Conservation (phyloP, 169 alveolate species). For the Eimeria tenella region DNA sequence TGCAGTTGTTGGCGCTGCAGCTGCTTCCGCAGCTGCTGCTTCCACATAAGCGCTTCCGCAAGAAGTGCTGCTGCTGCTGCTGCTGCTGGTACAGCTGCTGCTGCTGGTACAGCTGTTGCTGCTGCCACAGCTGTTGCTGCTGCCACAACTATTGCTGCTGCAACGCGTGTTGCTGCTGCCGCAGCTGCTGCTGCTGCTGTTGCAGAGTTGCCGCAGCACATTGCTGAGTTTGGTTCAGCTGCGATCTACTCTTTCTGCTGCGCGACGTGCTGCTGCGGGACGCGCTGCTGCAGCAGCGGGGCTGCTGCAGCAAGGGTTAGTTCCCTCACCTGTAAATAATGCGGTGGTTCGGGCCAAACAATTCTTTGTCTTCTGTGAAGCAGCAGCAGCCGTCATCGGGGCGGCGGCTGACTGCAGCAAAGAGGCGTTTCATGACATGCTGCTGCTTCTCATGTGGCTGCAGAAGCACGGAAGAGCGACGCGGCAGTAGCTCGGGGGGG, state of each 20-base stretch:
- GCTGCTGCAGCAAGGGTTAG: background rate
- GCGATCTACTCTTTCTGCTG: background rate
- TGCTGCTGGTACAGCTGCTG: background rate
- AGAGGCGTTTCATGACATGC: conserved; percentile 83
- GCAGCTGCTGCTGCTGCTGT: background rate
- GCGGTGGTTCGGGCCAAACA: conserved; percentile 83
- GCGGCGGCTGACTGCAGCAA: conserved; percentile 85
- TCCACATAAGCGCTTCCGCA: background rate
- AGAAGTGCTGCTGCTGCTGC: background rate
- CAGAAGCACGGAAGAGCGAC: background rate
- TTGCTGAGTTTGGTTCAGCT: no score
- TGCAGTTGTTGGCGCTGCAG: background rate
- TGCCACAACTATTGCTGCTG: background rate
- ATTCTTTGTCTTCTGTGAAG: conserved; percentile 87
- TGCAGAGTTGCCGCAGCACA: background rate
- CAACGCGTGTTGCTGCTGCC: no score
- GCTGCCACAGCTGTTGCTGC: background rate
- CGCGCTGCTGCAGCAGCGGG: background rate
- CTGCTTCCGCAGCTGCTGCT: background rate
- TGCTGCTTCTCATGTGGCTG: conserved; percentile 86
- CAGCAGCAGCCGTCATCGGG: conserved; percentile 88
- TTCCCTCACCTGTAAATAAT: conserved; percentile 86
- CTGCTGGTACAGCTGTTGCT: background rate
- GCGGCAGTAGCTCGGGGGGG: background rate
- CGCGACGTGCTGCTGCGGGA: background rate